Conservation (phyloP, 1,139 yeast species). For the Debaryomyces fabryi region DNA sequence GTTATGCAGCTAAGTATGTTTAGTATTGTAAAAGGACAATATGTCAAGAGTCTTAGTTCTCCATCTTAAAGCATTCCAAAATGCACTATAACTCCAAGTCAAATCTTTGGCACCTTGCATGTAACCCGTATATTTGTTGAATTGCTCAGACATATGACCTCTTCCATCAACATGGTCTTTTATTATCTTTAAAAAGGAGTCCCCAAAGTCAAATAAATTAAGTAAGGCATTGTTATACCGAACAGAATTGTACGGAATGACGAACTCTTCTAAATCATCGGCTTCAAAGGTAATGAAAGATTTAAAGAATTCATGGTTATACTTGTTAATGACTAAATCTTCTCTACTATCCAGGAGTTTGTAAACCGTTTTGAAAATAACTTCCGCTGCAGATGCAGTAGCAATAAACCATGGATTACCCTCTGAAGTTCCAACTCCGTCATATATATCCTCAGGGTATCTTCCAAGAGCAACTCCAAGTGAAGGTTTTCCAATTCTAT, state of each 20-base stretch:
- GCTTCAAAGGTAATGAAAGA: conserved; percentile 39
- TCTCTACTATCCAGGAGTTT: conserved; percentile 24
- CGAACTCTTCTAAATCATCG: conserved; percentile 32
- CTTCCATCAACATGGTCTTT: conserved; percentile 69
- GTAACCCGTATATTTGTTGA: conserved; percentile 75
- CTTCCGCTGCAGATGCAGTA: conserved; percentile 78
- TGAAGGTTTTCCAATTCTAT: conserved; percentile 33
- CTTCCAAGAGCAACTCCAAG: conserved; percentile 82
- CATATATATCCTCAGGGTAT: conserved; percentile 91
- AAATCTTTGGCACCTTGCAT: conserved; percentile 87
- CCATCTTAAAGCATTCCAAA: conserved; percentile 73
- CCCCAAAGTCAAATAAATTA: conserved; percentile 62
- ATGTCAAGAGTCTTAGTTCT: conserved; percentile 40
- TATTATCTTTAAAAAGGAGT: conserved; percentile 73
- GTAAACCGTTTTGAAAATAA: conserved; percentile 43
- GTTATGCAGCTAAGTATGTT: neutral
- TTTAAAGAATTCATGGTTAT: conserved; percentile 32
- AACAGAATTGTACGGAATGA: conserved; percentile 45
- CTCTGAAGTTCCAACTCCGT: conserved; percentile 70
- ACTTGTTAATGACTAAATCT: conserved; percentile 29
- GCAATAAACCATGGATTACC: conserved; percentile 97
- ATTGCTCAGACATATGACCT: conserved; percentile 91
- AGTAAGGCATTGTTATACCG: conserved; percentile 49
- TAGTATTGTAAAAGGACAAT: conserved; percentile 1
- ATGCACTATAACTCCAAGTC: conserved; percentile 90